Evolutionary conservation across 345 rosid species (phyloP).

Genomic region (Syzygium aqueum): DNA sequence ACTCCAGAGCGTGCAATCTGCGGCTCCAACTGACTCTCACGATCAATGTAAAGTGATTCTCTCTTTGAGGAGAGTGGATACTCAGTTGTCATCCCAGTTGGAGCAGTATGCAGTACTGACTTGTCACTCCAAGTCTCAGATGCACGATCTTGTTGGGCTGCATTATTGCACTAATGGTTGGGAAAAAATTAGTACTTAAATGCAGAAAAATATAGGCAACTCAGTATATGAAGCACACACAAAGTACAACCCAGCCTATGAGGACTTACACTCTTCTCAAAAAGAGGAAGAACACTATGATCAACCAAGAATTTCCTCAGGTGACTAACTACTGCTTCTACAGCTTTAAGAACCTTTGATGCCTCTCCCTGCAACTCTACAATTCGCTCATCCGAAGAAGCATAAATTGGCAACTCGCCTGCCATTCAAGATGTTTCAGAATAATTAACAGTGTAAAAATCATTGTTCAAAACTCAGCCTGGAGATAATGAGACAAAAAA

Average conservation of each 20-base stretch:
- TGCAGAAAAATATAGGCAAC: neutral
- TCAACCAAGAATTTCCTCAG: constrained; percentile 77
- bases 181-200: neutral
- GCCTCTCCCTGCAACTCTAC: constrained; percentile 72
- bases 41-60: constrained; percentile 45
- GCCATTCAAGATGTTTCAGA: constrained; percentile 10
- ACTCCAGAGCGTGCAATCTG: constrained; percentile 34
- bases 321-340: constrained; percentile 67
- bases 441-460: neutral
- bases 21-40: constrained; percentile 43
- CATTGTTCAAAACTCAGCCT: neutral
- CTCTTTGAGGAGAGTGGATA: constrained; percentile 40
- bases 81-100: constrained; percentile 26
- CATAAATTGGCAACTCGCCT: constrained; percentile 61
- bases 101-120: constrained; percentile 24
- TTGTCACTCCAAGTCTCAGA: constrained; percentile 40
- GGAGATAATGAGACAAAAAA: neutral
- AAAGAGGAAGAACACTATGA: constrained; percentile 66
- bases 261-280: constrained; percentile 61
- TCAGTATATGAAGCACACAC: neutral
- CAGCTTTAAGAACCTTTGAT: constrained; percentile 49
- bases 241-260: neutral
- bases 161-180: constrained; percentile 28
- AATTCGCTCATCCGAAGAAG: constrained; percentile 52
- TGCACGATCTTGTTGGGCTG: constrained; percentile 44